Percentiles rank a stretch among this genome's conserved stretches.
These are phyloP conservation scores for Aspergillus ochraceus DNA, from an alignment of 2,329 filamentous ascomycete species.

Conservation along the genomic window DNA sequence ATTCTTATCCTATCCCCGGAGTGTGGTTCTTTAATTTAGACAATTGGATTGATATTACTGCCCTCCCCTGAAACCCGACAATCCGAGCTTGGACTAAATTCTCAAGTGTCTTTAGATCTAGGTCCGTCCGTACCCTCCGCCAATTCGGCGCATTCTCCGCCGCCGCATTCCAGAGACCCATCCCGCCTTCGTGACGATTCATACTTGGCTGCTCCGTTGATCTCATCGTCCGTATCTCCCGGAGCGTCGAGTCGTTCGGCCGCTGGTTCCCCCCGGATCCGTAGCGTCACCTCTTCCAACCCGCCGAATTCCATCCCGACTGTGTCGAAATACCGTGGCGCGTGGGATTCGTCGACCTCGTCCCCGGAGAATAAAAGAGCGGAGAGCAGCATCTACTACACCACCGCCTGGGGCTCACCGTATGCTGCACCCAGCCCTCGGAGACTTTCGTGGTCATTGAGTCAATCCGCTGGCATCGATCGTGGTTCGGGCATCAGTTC, in stretches of 20 bases:
- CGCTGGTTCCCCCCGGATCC: slow-evolving; percentile 32
- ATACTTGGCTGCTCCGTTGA: slow-evolving; percentile 30
- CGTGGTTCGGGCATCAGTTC: slow-evolving; percentile 35
- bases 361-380: slow-evolving; percentile 44
- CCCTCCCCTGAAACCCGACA: neutral
- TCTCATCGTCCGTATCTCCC: slow-evolving; percentile 37
- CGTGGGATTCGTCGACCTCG: slow-evolving; percentile 38
- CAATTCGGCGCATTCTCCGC: slow-evolving; percentile 38
- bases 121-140: slow-evolving; percentile 37
- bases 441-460: slow-evolving; percentile 39
- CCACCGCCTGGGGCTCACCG: slow-evolving; percentile 88
- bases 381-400: slow-evolving; percentile 59
- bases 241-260: slow-evolving; percentile 38
- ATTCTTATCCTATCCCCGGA: neutral
- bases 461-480: slow-evolving; percentile 48
- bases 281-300: slow-evolving; percentile 26
- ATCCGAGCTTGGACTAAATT: slow-evolving; percentile 11
- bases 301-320: slow-evolving; percentile 31
- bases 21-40: neutral
- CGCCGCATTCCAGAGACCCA: slow-evolving; percentile 28
- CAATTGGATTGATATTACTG: neutral
- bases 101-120: slow-evolving; percentile 33
- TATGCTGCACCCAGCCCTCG: slow-evolving; percentile 66
- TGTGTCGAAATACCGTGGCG: slow-evolving; percentile 32
- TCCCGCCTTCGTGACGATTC: slow-evolving; percentile 31